Base-by-base conservation (phyloP, 2,329 filamentous ascomycete genomes). In the Epichloe bromicola region DNA sequence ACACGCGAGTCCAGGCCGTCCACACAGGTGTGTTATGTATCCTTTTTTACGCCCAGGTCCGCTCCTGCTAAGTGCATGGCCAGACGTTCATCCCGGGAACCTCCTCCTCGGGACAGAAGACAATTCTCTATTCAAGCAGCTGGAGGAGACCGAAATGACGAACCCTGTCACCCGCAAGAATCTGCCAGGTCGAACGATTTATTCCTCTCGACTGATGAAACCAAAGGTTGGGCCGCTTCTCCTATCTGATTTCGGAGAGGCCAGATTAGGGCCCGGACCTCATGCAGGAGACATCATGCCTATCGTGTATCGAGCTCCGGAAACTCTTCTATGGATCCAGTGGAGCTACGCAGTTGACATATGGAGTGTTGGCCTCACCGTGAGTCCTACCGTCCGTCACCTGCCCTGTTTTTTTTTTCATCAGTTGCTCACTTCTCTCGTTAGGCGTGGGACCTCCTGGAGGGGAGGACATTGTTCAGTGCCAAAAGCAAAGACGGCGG, bases 241-340 rank as follows among this genome's bases (percentile, higher is more conserved):
- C 10, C 14, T 42, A 3, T 23, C 40, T 23, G 40, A 42, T 17
- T 42, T 42, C n/a, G 40, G 40, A 26, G 40, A 42, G 20, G 12
- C 40, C 40, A 42, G 40, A 26, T 20, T 42, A 3, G 40, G 40
- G 5, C 20, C 20, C 57, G 34, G 36, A 55, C 17, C 60, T 3
- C 59, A 61, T n/a, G 55, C 54, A 1, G 59, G 57, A 11, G 60
- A 64, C 12, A 63, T 65, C 34, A 63, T 63, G 59, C 60, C 61
- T 0, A 54, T 60, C 26, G 4, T 41, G 19, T 14, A 42, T 14
- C 19, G 40, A 20, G 40, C 40, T 3, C 40, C 40, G 0, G 40
- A 42, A 14, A 6, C 15, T 17, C 8, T 42, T 15, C 6, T 42
- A 17, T 14, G 20, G 10, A 14, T 42, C 0, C 40, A 23, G 20